Evolutionary conservation across 169 alveolate genomes (phyloP), one percentile per base, ranked within the genome.

Genomic region (Blepharisma undulans): DNA sequence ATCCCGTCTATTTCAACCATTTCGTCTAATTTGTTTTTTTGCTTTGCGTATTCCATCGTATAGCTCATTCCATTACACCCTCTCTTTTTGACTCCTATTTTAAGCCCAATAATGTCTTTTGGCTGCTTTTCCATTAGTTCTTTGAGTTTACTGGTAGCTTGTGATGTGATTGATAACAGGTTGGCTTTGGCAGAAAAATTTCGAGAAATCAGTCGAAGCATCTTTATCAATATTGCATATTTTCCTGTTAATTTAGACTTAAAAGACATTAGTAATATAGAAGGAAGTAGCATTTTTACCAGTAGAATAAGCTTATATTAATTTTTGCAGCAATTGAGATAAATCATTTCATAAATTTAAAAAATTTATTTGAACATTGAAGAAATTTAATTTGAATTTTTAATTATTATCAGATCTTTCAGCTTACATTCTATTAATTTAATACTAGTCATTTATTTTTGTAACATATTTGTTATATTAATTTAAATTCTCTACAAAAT

Each of bases 1-100:
- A 92, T 95, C 22, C 97, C 98, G 81, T 93, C 93, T 10, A 93
- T 94, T 92, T 93, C 96, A 4, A 96, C 94, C 12, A 94, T 94
- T 89, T 96, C 98, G 88, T 96, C 98, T 34, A 95, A 87, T 89
- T 92, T 95, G 22, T 84, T 91, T 71, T 88, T 87, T 77, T 90
- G 90, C 74, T 90, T 90, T 48, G 89, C 79, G 80, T 95, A 95
- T 71, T 95, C 93, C 96, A 95, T 95, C 33, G 95, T 94, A 78
- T 95, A 95, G 25, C 92, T 78, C 66, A 93, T 90, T 19, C 97
- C 97, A 87, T 95, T 95, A 34, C 97, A 95, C 12, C 97, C 97
- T 91, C 97, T 87, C 77, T 93, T 90, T 48, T 93, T 79, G 2
- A 95, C 95, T 19, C 96, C 97, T 25, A 95, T 94, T 91, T 93